These are phyloP conservation scores for Aspergillus sergii DNA, from an alignment of 2,329 filamentous ascomycete species.

Conservation along the genomic window DNA sequence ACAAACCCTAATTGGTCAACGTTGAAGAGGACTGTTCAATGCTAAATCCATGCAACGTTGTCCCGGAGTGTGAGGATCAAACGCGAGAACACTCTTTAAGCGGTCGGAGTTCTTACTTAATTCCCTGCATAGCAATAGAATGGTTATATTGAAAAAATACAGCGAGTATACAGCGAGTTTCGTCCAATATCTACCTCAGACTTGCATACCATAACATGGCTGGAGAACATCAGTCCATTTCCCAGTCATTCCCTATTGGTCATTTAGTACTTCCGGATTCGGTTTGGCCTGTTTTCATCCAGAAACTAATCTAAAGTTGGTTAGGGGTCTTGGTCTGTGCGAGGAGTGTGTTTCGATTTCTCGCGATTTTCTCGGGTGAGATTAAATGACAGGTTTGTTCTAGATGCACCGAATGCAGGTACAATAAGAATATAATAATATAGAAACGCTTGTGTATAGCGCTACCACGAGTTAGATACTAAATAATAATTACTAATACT, in stretches of 20 bases:
- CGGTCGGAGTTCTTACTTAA: fast-evolving
- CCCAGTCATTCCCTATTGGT: background rate
- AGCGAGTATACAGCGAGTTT: background rate
- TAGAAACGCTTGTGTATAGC: too few relatives aligned
- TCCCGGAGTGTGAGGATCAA: background rate
- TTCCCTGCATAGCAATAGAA: background rate
- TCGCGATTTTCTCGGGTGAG: too few relatives aligned
- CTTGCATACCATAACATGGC: background rate
- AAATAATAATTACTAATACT: too few relatives aligned
- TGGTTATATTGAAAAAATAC: background rate
- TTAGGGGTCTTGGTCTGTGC: background rate
- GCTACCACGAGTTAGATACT: fast-evolving
- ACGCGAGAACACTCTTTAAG: background rate
- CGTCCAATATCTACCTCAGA: background rate
- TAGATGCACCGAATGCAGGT: too few relatives aligned
- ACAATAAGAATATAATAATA: too few relatives aligned
- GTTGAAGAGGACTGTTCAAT: background rate
- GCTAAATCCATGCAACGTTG: background rate
- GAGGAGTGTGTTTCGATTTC: too few relatives aligned
- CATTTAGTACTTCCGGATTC: background rate
- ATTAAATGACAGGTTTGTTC: too few relatives aligned
- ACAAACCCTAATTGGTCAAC: background rate
- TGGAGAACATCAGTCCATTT: background rate
- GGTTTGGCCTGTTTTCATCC: background rate
- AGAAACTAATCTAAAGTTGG: background rate